Evolutionary conservation across 1,284 basidiomycete genomes (phyloP), one percentile per base, ranked within the genome.

Genomic region (Coniferiporia sulphurascens): DNA sequence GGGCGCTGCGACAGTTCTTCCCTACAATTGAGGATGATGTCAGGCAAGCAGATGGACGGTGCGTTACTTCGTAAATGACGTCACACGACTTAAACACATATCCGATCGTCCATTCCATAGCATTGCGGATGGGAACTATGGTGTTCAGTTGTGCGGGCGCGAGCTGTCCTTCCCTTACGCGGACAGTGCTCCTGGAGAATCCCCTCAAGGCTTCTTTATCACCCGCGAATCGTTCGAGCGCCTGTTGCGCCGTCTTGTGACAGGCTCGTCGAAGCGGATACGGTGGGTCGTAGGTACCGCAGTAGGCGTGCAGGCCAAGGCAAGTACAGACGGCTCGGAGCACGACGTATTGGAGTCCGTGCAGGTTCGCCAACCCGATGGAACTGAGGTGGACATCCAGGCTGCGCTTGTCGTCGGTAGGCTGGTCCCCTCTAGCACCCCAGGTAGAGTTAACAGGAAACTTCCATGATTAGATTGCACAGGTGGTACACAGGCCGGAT

Each of bases 21-120:
- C 67, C 69, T 0, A 52, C 53, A 22, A 54, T 72, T 38, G 64
- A 66, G 17, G 59, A 66, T 41, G 67, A 69, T 38, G 64, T 65
- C 36, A 53, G 52, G 27, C 36, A 17, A 35, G 64, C 65, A 1
- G 58, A 59, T 35, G 65, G 65, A 44, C 27, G 38, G 68, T 65
- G 46, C 15, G 44, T 48, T 15, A 15, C 2, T 27, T 27, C 27
- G 2, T 27, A 5, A 27, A 27, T 27, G 27, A 27, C 27, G 27
- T n/a, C n/a, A 27, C 27, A 27, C 27, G 5, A 27, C 3, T 27
- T 27, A 27, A 27, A 27, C 27, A 5, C 27, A 5, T 3, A 27
- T 27, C 27, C 27, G 2, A 27, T 27, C 27, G 5, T 27, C 27
- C 27, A 27, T 27, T 27, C 5, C 27, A 27, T 5, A 57, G 50